Evolutionary conservation across 2,329 filamentous ascomycete genomes (phyloP), one percentile per base, ranked within the genome.

Genomic region (Penicillium fuscoglaucum): DNA sequence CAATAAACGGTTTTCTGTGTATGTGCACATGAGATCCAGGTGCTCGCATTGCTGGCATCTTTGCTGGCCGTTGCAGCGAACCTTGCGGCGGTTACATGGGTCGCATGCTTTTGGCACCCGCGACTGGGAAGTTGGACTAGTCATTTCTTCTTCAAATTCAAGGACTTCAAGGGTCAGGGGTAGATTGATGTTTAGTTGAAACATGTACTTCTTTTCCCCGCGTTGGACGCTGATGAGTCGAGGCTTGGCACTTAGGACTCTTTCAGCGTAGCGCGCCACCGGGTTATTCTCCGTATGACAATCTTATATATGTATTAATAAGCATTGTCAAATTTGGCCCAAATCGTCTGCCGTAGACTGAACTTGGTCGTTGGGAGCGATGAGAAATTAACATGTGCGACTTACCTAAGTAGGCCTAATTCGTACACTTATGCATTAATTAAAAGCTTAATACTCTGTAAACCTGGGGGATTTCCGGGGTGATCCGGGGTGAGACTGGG

Each of bases 51-150:
- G 75, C 55, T 74, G 71, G 55, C 80, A 82, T 44, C 74, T 69
- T 28, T 75, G 68, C 55, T 77, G 70, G 33, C 80, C 79, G 62
- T 80, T 80, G 65, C 79, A 81, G 55, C 75, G 75, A 17, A 80
- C 78, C 60, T 80, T 81, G 17, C 79, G 74, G 3, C 76, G 66
- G 52, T 77, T 78, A 67, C 79, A 81, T 7, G 77, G 74, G 59
- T 81, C 77, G 61, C 79, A 80, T n/a, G 79, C 78, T 63, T 58
- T 65, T 6, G 57, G 61, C 3, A 64, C 59, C 41, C 60, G 66
- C 29, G 53, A 39, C 35, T 28, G 49, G 10, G 55, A 47, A 12
- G 19, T 29, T 37, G 43, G 35, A 26, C 55, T 54, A 21, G 49
- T 9, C 55, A 57, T 57, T 48, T 35, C 3, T 19, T n/a, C 10